Evolutionary conservation across 192 early-diverging fungal genomes (phyloP).

Genomic region (Jimgerdemannia flammicorona): DNA sequence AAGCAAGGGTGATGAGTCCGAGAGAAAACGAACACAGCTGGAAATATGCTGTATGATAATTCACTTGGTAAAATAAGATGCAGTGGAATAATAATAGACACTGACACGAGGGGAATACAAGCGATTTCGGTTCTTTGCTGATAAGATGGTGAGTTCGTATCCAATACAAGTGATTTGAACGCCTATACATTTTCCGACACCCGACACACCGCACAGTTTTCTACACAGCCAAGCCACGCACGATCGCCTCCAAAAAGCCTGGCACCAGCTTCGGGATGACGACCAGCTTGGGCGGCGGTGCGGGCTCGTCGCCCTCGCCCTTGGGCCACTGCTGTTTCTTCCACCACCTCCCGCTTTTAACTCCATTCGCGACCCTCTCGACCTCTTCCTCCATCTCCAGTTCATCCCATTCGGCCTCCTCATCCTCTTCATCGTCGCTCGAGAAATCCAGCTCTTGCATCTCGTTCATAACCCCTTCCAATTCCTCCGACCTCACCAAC

Average conservation of each 20-base stretch:
- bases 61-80: too few species aligned
- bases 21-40: too few species aligned
- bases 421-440: conserved; percentile 14
- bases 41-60: too few species aligned
- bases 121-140: too few species aligned
- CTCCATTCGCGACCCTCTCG: background rate
- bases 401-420: conserved; percentile 12
- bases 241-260: conserved; percentile 10
- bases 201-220: too few species aligned
- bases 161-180: too few species aligned
- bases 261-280: conserved; percentile 20
- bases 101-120: too few species aligned
- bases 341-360: background rate
- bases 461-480: conserved; percentile 30
- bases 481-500: background rate
- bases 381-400: conserved; percentile 6
- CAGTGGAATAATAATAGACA: too few species aligned
- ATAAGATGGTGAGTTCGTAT: too few species aligned
- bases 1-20: too few species aligned
- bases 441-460: conserved; percentile 41
- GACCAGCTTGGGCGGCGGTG: conserved; percentile 11
- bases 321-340: conserved; percentile 10
- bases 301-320: conserved; percentile 9
- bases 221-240: background rate
- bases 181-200: too few species aligned